Base-by-base conservation (phyloP, 2,329 filamentous ascomycete genomes). In the Neofusicoccum parvum region DNA sequence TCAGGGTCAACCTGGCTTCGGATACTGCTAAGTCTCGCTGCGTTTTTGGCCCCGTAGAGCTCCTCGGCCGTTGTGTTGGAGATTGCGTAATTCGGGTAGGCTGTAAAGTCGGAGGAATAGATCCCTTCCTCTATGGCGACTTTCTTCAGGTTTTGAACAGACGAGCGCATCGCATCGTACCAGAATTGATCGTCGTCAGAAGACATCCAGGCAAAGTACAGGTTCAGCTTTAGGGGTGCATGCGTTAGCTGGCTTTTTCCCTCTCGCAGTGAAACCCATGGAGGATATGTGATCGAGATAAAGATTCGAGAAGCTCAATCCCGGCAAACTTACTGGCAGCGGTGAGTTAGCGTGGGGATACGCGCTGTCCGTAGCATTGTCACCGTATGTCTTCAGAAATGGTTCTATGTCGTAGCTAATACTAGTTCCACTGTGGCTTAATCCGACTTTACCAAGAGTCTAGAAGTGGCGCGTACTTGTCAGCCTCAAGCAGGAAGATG, bases 401-500 rank as follows among this genome's bases (percentile, higher is more conserved):
- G 56, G 56, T 32, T 60, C 56, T 5, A 60, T 32, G 3, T 60
- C 56, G 23, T 49, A 60, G 43, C 43, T 60, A 20, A 60, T 60
- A 23, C 43, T 60, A 5, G 41, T 37, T 20, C 56, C 56, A n/a
- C 56, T 48, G 27, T 60, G 56, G 7, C n/a, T 14, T 10, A n/a
- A 32, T 43, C 48, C 48, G 2, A 49, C 23, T 45, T 49, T 60
- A 10, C 56, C 56, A 12, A 60, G 43, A 6, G 56, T 32, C 27
- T 32, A 7, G 27, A 32, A 32, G 27, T 32, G 5, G 6, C 27
- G 27, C 27, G 27, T 32, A 7, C 27, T 32, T 5, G 27, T 32
- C 27, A 32, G 27, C 27, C 6, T 32, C 27, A 7, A 7, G 5
- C 27, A 32, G 27, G 27, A 32, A 32, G 27, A 5, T 32, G 27